Percentiles rank a stretch among this genome's conserved stretches.
phyloP scores from a whole-genome alignment of 257 asterid genomes.

The Misopates orontium region DNA sequence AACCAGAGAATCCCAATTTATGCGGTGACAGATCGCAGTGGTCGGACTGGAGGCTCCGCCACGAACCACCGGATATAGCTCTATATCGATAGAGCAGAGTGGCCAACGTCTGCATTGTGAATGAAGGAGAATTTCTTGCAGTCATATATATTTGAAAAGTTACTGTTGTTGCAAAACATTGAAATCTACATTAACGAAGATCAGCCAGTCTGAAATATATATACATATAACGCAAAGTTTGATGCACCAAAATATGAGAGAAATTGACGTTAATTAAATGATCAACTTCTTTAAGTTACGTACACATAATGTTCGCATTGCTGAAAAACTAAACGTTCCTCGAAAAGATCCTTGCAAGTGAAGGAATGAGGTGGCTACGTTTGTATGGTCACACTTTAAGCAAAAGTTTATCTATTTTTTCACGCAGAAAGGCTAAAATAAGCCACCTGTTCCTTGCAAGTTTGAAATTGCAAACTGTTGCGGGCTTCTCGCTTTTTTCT shows the following conservation, averaged over 20 bases:
- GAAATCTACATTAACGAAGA: not conserved
- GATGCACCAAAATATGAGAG: slow-evolving; percentile 2
- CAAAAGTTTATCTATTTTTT: slow-evolving; percentile 20
- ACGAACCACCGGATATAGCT: slow-evolving; percentile 19
- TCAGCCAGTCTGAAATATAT: not conserved
- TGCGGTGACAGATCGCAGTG: slow-evolving; percentile 18
- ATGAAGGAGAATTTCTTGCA: slow-evolving; percentile 46
- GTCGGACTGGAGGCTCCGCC: slow-evolving; percentile 28
- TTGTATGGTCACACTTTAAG: slow-evolving; percentile 28
- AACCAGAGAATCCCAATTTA: slow-evolving; percentile 16
- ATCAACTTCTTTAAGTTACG: slow-evolving; percentile 24
- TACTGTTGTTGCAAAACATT: not conserved
- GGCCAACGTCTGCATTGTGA: slow-evolving; percentile 45
- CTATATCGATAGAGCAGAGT: slow-evolving; percentile 41
- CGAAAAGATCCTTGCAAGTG: slow-evolving; percentile 44
- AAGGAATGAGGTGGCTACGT: slow-evolving; percentile 43
- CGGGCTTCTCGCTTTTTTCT: not conserved
- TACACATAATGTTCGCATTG: slow-evolving; percentile 12
- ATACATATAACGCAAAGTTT: slow-evolving; percentile 20
- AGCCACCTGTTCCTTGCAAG: slow-evolving; percentile 54
- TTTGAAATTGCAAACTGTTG: slow-evolving; percentile 26
- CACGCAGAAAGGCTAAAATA: not conserved
- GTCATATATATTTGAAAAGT: slow-evolving; percentile 33
- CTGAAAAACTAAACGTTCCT: not conserved
- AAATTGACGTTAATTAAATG: slow-evolving; percentile 2